Percentiles rank a stretch among this genome's conserved stretches.
Conservation (phyloP, 2,329 filamentous ascomycete species). For the Beauveria sp. region DNA sequence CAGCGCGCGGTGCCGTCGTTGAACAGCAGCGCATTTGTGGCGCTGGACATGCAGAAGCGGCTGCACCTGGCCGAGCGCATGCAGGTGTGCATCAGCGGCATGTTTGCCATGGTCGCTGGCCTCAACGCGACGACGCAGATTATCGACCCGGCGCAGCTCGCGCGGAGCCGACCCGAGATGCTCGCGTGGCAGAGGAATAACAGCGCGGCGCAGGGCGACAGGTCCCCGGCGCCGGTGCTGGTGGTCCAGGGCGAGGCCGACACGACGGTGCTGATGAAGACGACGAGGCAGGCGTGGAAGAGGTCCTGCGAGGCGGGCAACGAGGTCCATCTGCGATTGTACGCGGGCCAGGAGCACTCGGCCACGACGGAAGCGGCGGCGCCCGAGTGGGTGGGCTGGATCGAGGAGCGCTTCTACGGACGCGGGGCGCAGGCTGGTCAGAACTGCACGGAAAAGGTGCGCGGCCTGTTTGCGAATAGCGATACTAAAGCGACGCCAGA, state of each 20-base stretch:
- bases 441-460: not conserved
- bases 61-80: constrained; percentile 3
- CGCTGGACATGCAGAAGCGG: not conserved
- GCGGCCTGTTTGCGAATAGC: not conserved
- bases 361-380: not conserved
- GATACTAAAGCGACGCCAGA: not conserved
- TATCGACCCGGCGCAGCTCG: not conserved
- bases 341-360: constrained; percentile 8
- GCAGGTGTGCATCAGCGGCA: constrained; percentile 11
- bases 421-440: not conserved
- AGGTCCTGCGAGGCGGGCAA: constrained; percentile 9
- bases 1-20: not conserved
- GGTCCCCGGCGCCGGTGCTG: constrained; percentile 13
- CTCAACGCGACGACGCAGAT: not conserved
- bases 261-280: constrained; percentile 7
- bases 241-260: constrained; percentile 12
- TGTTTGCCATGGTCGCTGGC: constrained; percentile 7
- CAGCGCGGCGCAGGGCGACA: constrained; percentile 3
- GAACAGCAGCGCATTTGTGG: not conserved
- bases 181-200: constrained; percentile 8
- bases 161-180: not conserved
- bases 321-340: constrained; percentile 11
- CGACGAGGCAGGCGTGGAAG: constrained; percentile 3
- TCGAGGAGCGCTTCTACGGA: constrained; percentile 3
- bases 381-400: constrained; percentile 9